These are phyloP conservation scores for Niebla homalea DNA, from an alignment of 495 filamentous ascomycete species.

Conservation along the genomic window DNA sequence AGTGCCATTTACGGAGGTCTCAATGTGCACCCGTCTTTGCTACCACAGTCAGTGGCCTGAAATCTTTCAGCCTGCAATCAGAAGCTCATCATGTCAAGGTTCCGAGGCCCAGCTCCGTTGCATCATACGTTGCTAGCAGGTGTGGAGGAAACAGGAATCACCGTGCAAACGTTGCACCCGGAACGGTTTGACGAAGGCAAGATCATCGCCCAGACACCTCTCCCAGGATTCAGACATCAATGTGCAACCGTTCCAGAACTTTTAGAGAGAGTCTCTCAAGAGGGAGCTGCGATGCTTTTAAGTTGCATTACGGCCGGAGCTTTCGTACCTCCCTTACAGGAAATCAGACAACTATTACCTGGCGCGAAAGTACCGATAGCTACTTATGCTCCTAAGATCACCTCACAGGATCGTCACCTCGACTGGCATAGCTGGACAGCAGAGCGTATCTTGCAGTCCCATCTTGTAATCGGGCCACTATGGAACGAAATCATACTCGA, in stretches of 20 bases:
- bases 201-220: conserved; percentile 55
- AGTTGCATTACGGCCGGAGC: conserved; percentile 40
- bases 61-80: not conserved
- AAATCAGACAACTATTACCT: conserved; percentile 19
- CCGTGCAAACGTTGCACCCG: conserved; percentile 72
- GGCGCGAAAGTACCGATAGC: conserved; percentile 13
- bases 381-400: conserved; percentile 38
- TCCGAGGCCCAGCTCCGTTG: conserved; percentile 64
- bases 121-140: conserved; percentile 60
- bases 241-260: conserved; percentile 32
- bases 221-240: conserved; percentile 36
- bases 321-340: conserved; percentile 49
- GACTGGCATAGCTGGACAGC: conserved; percentile 39
- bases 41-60: conserved; percentile 53
- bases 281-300: conserved; percentile 50
- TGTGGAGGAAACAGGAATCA: conserved; percentile 49
- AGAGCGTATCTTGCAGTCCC: conserved; percentile 33
- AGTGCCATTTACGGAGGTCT: conserved; percentile 67
- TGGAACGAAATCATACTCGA: conserved; percentile 32
- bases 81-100: conserved; percentile 27
- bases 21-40: conserved; percentile 88
- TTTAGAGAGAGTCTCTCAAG: conserved; percentile 25
- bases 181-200: conserved; percentile 62
- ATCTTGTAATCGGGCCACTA: conserved; percentile 39
- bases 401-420: conserved; percentile 37